Conservation (phyloP, 2,329 filamentous ascomycete species). For the Paecilomyces formosus region DNA sequence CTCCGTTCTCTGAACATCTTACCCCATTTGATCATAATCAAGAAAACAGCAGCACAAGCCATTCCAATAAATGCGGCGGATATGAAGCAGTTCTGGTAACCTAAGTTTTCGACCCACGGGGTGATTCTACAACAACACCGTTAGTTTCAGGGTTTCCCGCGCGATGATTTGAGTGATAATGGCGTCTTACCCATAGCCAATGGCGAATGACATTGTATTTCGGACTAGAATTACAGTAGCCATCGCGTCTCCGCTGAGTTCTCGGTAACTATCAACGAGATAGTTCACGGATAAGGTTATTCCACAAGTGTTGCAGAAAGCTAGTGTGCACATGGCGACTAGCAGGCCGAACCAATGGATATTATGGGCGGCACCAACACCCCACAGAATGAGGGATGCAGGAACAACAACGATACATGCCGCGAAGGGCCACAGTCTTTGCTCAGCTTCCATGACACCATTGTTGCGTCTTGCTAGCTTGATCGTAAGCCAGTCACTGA, state of each 20-base stretch:
- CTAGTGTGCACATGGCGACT: slow-evolving; percentile 36
- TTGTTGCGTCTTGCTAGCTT: slow-evolving; percentile 32
- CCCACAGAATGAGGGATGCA: slow-evolving; percentile 28
- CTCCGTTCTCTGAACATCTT: slow-evolving; percentile 27
- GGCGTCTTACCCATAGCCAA: slow-evolving; percentile 32
- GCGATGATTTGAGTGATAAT: background rate
- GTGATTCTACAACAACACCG: slow-evolving; percentile 30
- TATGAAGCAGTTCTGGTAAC: slow-evolving; percentile 41
- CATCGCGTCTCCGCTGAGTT: slow-evolving; percentile 33
- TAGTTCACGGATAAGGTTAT: slow-evolving; percentile 34
- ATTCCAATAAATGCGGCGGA: slow-evolving; percentile 31
- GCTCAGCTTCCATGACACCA: slow-evolving; percentile 35
- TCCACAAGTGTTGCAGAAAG: slow-evolving; percentile 30
- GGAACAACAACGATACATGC: slow-evolving; percentile 29
- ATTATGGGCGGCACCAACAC: slow-evolving; percentile 35
- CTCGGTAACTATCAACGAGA: slow-evolving; percentile 33
- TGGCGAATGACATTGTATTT: slow-evolving; percentile 43
- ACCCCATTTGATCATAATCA: slow-evolving; percentile 33
- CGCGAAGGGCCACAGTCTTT: slow-evolving; percentile 33
- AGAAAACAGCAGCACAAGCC: slow-evolving; percentile 28
- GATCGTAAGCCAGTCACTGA: slow-evolving; percentile 33
- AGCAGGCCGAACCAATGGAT: slow-evolving; percentile 37
- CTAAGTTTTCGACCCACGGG: slow-evolving; percentile 37
- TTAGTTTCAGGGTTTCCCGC: background rate
- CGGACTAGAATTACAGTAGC: slow-evolving; percentile 39